These are phyloP conservation scores for Asterochloris sp. DNA, from an alignment of 139 green algal species.

Conservation along the genomic window DNA sequence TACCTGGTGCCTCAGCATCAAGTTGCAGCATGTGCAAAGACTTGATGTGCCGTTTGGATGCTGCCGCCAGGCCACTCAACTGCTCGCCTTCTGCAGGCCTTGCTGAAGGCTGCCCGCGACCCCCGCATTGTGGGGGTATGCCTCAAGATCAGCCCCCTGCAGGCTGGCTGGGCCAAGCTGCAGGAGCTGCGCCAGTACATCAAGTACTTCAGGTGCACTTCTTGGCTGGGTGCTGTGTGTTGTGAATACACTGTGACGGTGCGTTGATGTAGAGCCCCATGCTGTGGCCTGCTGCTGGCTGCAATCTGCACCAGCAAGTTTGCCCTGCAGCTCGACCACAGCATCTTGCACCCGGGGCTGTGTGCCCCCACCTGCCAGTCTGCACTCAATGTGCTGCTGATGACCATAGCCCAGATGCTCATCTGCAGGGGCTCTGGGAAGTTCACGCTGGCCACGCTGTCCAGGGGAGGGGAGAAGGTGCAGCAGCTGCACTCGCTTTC, in stretches of 20 bases:
- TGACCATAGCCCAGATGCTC: not conserved
- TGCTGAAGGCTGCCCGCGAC: conserved; percentile 87
- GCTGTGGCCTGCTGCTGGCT: too few species aligned
- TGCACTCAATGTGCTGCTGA: too few species aligned
- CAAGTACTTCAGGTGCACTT: conserved; percentile 48
- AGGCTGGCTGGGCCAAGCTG: conserved; percentile 61
- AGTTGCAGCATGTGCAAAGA: conserved; percentile 40
- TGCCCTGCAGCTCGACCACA: too few species aligned
- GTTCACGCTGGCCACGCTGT: conserved; percentile 82
- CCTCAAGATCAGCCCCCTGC: conserved; percentile 82
- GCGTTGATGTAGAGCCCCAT: too few species aligned
- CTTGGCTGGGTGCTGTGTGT: too few species aligned
- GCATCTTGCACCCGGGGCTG: too few species aligned
- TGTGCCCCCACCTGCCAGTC: too few species aligned
- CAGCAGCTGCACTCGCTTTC: too few species aligned
- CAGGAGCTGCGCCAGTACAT: conserved; percentile 79
- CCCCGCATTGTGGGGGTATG: conserved; percentile 74
- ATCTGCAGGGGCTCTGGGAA: conserved; percentile 63
- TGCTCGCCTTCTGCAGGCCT: conserved; percentile 31
- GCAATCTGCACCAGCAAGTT: too few species aligned
- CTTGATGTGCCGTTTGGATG: conserved; percentile 36
- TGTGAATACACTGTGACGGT: too few species aligned
- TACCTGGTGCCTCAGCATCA: conserved; percentile 4
- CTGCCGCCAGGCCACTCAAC: conserved; percentile 55
- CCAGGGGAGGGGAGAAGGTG: conserved; percentile 57